Conservation (phyloP, 2,329 filamentous ascomycete species). For the Aspergillus melleus region DNA sequence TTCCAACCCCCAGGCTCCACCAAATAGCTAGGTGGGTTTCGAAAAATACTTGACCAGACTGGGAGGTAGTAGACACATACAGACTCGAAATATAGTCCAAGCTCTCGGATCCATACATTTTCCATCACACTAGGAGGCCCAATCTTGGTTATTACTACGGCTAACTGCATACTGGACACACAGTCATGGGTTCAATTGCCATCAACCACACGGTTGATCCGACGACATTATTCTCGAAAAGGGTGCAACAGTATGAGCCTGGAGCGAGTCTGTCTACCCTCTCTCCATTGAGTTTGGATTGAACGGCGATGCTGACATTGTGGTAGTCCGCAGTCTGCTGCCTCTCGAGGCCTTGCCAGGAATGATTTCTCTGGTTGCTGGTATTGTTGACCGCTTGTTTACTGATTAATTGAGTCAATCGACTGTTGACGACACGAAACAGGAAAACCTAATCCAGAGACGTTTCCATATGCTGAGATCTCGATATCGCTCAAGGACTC, state of each 20-base stretch:
- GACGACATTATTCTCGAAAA: neutral
- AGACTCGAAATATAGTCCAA: neutral
- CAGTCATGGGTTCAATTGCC: constrained; percentile 1
- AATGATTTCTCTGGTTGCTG: constrained; percentile 2
- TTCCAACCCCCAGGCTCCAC: too few relatives aligned
- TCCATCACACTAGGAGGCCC: neutral
- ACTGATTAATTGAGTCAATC: too few relatives aligned
- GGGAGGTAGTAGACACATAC: neutral
- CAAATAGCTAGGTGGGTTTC: too few relatives aligned
- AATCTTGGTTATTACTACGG: neutral
- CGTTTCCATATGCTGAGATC: constrained; percentile 1
- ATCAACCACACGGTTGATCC: neutral
- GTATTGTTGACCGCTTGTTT: neutral
- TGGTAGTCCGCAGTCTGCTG: constrained; percentile 2
- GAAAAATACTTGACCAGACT: too few relatives aligned
- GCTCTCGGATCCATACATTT: neutral
- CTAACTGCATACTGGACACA: neutral
- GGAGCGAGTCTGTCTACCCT: neutral
- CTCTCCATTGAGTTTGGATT: too few relatives aligned
- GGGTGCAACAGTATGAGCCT: neutral
- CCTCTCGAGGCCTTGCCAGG: constrained; percentile 1
- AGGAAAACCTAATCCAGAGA: constrained; percentile 4
- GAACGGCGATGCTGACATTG: neutral
- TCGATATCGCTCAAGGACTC: neutral
- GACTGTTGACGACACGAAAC: neutral